Conservation (phyloP, 805 yeast species). For the Kuraishia cidri region DNA sequence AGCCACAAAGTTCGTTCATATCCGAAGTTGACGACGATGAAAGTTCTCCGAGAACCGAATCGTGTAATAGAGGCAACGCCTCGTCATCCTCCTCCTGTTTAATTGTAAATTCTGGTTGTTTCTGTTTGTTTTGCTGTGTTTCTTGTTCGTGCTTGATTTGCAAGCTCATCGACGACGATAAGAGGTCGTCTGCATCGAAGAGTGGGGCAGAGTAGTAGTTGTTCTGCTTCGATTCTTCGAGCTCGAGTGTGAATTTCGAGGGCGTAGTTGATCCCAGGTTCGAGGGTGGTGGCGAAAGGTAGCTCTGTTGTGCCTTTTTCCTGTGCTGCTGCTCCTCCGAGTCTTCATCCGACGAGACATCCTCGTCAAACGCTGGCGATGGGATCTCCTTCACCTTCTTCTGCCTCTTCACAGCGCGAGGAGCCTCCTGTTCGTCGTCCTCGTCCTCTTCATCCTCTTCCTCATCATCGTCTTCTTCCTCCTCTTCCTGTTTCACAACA, state of each 20-base stretch:
- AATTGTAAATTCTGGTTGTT: too few relatives aligned
- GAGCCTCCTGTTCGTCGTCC: neutral
- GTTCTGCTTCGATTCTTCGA: neutral
- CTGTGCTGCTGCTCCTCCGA: slow-evolving; percentile 3
- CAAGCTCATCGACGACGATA: slow-evolving; percentile 1
- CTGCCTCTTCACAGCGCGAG: slow-evolving; percentile 1
- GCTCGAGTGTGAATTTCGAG: slow-evolving; percentile 1
- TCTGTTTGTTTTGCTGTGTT: neutral
- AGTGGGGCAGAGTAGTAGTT: slow-evolving; percentile 2
- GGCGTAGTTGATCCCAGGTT: slow-evolving; percentile 2
- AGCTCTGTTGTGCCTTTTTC: slow-evolving; percentile 2
- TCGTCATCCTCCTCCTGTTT: too few relatives aligned
- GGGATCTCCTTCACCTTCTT: neutral
- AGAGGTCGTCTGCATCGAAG: slow-evolving; percentile 2
- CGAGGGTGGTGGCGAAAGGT: slow-evolving; percentile 3
- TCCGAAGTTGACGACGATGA: too few relatives aligned
- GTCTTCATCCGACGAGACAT: slow-evolving; percentile 1
- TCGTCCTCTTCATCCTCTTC: neutral
- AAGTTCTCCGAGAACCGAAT: too few relatives aligned
- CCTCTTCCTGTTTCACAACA: neutral
- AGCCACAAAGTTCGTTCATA: slow-evolving; percentile 1
- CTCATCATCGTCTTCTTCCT: neutral
- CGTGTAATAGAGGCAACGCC: too few relatives aligned
- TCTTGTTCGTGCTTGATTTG: slow-evolving; percentile 1
- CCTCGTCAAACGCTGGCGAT: slow-evolving; percentile 1